These are phyloP conservation scores for Ilyonectria robusta DNA, from an alignment of 2,329 filamentous ascomycete species.

Conservation along the genomic window DNA sequence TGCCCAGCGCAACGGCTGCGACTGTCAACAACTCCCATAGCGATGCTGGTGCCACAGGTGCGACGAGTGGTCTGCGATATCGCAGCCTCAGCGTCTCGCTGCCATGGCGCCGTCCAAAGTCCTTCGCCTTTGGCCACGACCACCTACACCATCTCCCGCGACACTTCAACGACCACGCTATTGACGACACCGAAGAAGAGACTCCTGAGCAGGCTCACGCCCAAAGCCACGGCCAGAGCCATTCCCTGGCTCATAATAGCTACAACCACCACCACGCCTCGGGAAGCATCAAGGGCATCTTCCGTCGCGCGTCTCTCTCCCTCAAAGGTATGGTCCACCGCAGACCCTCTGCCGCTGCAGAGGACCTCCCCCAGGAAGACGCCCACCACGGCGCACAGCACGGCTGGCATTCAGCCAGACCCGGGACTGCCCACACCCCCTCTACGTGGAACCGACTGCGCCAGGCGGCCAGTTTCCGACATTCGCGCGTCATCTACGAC, in stretches of 20 bases:
- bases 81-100: conserved; percentile 67
- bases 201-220: conserved; percentile 40
- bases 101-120: conserved; percentile 65
- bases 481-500: conserved; percentile 61
- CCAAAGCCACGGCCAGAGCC: conserved; percentile 43
- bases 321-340: conserved; percentile 67
- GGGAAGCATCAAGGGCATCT: conserved; percentile 63
- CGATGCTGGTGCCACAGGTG: conserved; percentile 26
- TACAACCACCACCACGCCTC: conserved; percentile 46
- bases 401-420: conserved; percentile 47
- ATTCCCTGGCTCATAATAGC: conserved; percentile 45
- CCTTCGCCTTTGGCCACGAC: conserved; percentile 54
- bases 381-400: conserved; percentile 31
- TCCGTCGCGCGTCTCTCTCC: conserved; percentile 70
- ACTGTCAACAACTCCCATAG: conserved; percentile 11
- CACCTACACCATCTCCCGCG: conserved; percentile 49
- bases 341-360: conserved; percentile 58
- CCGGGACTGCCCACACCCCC: conserved; percentile 60
- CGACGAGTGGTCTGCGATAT: conserved; percentile 53
- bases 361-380: conserved; percentile 50
- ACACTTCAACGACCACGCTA: conserved; percentile 49
- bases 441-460: conserved; percentile 66
- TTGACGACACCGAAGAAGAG: conserved; percentile 52
- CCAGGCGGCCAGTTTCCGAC: conserved; percentile 66
- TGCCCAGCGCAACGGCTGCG: conserved; percentile 17